Conservation (phyloP, 2,329 filamentous ascomycete species). For the Paraphaeosphaeria sporulosa region DNA sequence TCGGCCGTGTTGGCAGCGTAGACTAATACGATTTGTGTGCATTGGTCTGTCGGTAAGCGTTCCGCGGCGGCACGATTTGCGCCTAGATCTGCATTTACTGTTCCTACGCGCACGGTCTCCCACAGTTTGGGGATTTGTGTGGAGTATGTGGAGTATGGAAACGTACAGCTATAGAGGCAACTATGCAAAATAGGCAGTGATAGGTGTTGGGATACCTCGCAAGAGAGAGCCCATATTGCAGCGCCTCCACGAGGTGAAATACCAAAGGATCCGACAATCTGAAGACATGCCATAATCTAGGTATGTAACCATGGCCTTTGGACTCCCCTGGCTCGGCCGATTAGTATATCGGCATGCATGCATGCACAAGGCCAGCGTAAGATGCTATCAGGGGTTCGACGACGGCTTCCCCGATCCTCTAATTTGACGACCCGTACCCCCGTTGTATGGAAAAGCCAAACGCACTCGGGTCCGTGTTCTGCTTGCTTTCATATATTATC, state of each 20-base stretch:
- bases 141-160: background rate
- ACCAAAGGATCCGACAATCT: background rate
- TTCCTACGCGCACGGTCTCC: too few relatives aligned
- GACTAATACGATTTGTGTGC: too few relatives aligned
- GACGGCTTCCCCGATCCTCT: too few relatives aligned
- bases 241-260: background rate
- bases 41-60: too few relatives aligned
- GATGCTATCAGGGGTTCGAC: background rate
- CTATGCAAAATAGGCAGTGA: background rate
- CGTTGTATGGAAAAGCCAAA: too few relatives aligned
- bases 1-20: too few relatives aligned
- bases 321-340: background rate
- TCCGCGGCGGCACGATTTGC: too few relatives aligned
- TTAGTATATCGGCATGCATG: background rate
- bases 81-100: too few relatives aligned
- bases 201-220: background rate
- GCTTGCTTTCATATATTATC: too few relatives aligned
- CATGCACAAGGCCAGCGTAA: constrained; percentile 2
- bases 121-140: background rate
- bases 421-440: too few relatives aligned
- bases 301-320: constrained; percentile 1
- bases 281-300: background rate
- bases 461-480: too few relatives aligned
- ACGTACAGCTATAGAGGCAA: background rate
- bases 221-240: background rate